These are phyloP conservation scores for Pseudozyma sp. DNA, from an alignment of 1,284 basidiomycete genomes.

Conservation along the genomic window DNA sequence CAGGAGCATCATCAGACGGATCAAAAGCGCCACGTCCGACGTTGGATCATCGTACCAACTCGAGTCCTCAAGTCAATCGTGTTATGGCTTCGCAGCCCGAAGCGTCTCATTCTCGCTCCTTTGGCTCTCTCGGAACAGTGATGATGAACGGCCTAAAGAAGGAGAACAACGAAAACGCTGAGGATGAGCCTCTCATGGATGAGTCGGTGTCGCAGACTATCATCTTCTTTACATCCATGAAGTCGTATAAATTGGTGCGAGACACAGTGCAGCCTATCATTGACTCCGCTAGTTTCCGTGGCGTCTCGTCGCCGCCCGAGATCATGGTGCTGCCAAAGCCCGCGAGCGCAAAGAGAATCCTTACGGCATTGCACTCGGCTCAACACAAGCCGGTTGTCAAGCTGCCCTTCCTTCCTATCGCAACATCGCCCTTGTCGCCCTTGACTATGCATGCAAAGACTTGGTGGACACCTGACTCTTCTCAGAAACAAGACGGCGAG, in stretches of 20 bases:
- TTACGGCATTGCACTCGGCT: slow-evolving; percentile 53
- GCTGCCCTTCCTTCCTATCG: slow-evolving; percentile 87
- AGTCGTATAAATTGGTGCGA: slow-evolving; percentile 42
- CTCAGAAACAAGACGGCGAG: slow-evolving; percentile 17
- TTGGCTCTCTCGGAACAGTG: slow-evolving; percentile 19
- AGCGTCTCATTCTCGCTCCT: slow-evolving; percentile 16
- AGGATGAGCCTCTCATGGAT: background rate
- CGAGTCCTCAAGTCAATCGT: slow-evolving; percentile 49
- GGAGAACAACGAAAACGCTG: background rate
- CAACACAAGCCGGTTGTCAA: slow-evolving; percentile 77
- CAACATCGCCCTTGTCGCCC: slow-evolving; percentile 78
- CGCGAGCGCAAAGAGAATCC: slow-evolving; percentile 42
- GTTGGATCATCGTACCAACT: slow-evolving; percentile 47
- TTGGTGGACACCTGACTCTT: slow-evolving; percentile 35
- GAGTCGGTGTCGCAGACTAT: slow-evolving; percentile 52
- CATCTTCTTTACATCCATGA: slow-evolving; percentile 58
- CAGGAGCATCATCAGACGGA: background rate
- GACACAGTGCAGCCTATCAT: slow-evolving; percentile 57
- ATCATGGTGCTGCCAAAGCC: slow-evolving; percentile 60
- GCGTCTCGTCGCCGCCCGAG: slow-evolving; percentile 49
- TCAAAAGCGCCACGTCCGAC: slow-evolving; percentile 16
- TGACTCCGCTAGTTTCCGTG: slow-evolving; percentile 48
- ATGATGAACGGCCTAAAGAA: slow-evolving; percentile 9
- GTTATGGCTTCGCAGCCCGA: slow-evolving; percentile 29
- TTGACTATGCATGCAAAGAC: slow-evolving; percentile 36